phyloP scores from a whole-genome alignment of 495 filamentous ascomycete species.

The Tuber aestivum region DNA sequence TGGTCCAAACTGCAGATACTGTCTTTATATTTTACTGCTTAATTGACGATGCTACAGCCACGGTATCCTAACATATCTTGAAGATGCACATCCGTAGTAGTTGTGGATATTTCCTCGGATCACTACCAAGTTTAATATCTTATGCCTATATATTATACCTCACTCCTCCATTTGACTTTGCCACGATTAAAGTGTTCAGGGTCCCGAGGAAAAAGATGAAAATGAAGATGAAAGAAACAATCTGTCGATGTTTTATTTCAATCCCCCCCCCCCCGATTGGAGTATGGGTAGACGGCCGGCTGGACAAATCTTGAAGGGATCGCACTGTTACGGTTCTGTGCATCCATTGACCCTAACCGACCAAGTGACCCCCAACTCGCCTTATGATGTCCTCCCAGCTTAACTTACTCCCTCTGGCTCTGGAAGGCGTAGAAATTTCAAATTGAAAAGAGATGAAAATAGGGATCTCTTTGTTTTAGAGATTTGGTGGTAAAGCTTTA shows the following conservation, averaged over 20 bases:
- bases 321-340: no score
- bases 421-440: no score
- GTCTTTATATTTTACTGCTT: background rate
- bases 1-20: background rate
- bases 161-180: background rate
- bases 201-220: background rate
- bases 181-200: background rate
- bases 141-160: background rate
- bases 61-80: background rate
- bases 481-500: no score
- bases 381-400: no score
- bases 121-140: background rate
- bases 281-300: background rate
- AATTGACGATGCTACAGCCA: background rate
- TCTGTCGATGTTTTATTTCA: background rate
- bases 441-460: no score
- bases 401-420: no score
- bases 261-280: background rate
- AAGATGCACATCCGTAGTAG: background rate
- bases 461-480: no score
- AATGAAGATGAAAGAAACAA: background rate
- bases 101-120: background rate
- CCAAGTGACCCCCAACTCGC: no score
- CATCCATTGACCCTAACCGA: no score
- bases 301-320: background rate